phyloP scores from a whole-genome alignment of 1,284 basidiomycete genomes.

The Trametes polyzona region DNA sequence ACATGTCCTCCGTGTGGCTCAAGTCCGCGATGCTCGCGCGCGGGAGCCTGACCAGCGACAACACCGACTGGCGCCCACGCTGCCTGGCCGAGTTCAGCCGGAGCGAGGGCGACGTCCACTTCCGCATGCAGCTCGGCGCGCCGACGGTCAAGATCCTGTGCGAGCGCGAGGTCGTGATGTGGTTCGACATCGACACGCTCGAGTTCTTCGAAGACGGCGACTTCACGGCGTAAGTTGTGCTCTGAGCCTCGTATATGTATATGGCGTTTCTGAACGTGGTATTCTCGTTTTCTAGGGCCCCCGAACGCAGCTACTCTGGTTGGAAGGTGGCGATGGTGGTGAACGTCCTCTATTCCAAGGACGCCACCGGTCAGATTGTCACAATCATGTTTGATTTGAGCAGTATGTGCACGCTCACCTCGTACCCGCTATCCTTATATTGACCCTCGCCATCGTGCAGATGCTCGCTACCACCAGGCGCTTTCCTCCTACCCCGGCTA shows the following conservation, averaged over 20 bases:
- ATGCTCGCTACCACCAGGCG: constrained; percentile 32
- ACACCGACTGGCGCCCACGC: constrained; percentile 19
- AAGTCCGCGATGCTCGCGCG: constrained; percentile 35
- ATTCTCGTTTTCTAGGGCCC: constrained; percentile 12
- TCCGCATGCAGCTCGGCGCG: constrained; percentile 34
- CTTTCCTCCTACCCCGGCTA: constrained; percentile 31
- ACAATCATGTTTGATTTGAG: constrained; percentile 31
- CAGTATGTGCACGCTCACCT: constrained; percentile 24
- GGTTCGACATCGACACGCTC: constrained; percentile 35
- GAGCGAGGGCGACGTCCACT: constrained; percentile 23
- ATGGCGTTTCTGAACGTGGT: neutral
- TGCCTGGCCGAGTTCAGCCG: constrained; percentile 36
- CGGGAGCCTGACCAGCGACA: constrained; percentile 4
- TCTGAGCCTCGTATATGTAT: too few relatives aligned
- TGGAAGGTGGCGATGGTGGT: constrained; percentile 40
- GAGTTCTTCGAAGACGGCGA: constrained; percentile 30
- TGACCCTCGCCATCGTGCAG: constrained; percentile 17
- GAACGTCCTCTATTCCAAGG: constrained; percentile 28
- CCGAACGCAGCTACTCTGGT: constrained; percentile 20
- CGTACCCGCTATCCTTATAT: neutral
- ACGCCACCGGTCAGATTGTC: constrained; percentile 26
- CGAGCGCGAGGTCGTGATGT: constrained; percentile 36
- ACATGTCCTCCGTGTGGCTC: constrained; percentile 37
- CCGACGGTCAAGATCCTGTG: constrained; percentile 37
- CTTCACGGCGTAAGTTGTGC: constrained; percentile 24